Evolutionary conservation across 805 yeast species (phyloP).

Genomic region (Metahyphopichia silvanorum): DNA sequence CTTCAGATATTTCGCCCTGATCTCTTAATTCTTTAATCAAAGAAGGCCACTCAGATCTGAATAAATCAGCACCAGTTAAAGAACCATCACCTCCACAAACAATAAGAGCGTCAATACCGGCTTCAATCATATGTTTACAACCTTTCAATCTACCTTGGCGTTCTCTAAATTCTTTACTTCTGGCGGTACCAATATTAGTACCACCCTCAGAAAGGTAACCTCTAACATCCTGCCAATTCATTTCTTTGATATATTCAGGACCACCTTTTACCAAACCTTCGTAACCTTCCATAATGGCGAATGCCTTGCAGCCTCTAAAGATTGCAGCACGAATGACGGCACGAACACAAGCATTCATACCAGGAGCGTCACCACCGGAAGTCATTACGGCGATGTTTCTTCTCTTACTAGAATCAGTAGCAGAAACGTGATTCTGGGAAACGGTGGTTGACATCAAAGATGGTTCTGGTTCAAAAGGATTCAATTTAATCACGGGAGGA

Average conservation of each 20-base stretch:
- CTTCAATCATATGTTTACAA: conserved; percentile 76
- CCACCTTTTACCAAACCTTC: conserved; percentile 92
- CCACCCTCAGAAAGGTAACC: conserved; percentile 94
- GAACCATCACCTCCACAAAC: conserved; percentile 99
- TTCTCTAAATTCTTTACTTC: conserved; percentile 83
- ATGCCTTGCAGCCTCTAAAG: conserved; percentile 82
- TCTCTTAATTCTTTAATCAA: conserved; percentile 68
- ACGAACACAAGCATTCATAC: conserved; percentile 95
- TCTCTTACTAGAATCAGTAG: conserved; percentile 16
- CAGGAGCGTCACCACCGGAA: conserved; percentile 98
- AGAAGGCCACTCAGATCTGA: conserved; percentile 93
- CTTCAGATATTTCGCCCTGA: conserved; percentile 53
- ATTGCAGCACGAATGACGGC: conserved; percentile 95
- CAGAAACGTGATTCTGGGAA: conserved; percentile 8
- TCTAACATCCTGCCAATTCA: conserved; percentile 93
- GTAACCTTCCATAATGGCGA: conserved; percentile 91
- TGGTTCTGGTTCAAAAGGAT: conserved; percentile 8
- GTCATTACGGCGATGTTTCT: conserved; percentile 92
- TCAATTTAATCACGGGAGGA: conserved; percentile 37
- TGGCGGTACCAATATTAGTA: conserved; percentile 93
- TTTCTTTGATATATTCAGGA: conserved; percentile 59
- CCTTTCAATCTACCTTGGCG: conserved; percentile 80
- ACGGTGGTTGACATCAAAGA: conserved; percentile 4
- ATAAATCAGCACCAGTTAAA: conserved; percentile 93
- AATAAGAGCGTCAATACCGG: conserved; percentile 91